Evolutionary conservation across 1,139 yeast species (phyloP), one percentile per base, ranked within the genome.

Genomic region (Blastobotrys elegans): DNA sequence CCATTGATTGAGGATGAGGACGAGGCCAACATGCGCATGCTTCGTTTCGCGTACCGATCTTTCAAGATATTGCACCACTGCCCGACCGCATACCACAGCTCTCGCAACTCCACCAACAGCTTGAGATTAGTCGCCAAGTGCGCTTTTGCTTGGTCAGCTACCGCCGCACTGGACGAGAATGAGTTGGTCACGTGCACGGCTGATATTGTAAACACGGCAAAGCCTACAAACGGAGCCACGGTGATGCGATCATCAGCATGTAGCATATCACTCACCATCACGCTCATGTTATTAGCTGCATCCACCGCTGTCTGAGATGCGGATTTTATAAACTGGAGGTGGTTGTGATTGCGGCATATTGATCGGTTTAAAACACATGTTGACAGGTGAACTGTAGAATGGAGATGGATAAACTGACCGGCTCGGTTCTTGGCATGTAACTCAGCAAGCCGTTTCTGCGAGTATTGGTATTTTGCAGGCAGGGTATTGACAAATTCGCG

Each of bases 171-270:
- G 5, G 56, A 41, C 1, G 69, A 60, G 46, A 66, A 65, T 4
- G 67, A 63, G 47, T 63, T 59, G 35, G 66, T 68, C 32, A 66
- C 63, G 38, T 67, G 69, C 14, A 63, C 66, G 1, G 67, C 64
- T 1, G 70, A 65, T 2, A 67, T 60, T 16, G 67, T 58, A 48
- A 63, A 66, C 6, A 66, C 65, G 30, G 67, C 65, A 50, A 63
- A 66, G 7, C 67, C 67, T 18, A 66, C 61, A 50, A 67, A 66
- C 3, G 71, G 68, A 0, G 71, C 68, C 18, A 67, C 62, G 1
- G 63, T 56, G 30, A 65, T 56, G 13, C 43, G 39, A 39, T 65
- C 67, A 39, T 61, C 65, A 30, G 60, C 52, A 39, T 60, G 61
- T 16, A 64, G 51, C 31, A 62, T 56, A 46, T 66, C 69, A 22